Percentiles rank a stretch among this genome's conserved stretches.
Evolutionary conservation across 257 asterid species (phyloP).

Genomic region (Plantago elongata): DNA sequence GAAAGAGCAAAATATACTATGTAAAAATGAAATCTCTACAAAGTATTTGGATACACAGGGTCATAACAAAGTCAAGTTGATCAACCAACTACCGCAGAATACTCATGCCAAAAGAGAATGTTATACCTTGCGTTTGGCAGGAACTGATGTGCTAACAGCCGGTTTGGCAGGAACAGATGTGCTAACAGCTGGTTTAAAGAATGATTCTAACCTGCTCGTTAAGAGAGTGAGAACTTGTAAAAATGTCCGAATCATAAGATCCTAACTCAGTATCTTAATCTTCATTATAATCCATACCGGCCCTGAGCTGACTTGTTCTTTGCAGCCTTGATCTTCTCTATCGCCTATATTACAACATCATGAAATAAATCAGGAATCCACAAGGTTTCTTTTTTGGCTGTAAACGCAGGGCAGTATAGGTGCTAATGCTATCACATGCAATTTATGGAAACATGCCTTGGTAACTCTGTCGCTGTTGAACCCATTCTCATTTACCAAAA

Average conservation of each 20-base stretch:
- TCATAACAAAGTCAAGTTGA: too few species aligned
- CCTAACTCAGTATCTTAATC: neutral
- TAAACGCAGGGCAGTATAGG: too few species aligned
- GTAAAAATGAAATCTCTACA: too few species aligned
- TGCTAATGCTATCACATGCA: constrained; percentile 1
- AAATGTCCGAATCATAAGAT: constrained; percentile 4
- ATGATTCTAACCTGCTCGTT: constrained; percentile 78
- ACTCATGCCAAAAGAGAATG: too few species aligned
- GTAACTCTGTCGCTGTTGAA: constrained; percentile 86
- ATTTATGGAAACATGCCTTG: constrained; percentile 49
- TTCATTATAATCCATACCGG: constrained; percentile 47
- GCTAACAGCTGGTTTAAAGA: constrained; percentile 75
- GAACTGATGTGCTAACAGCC: constrained; percentile 10
- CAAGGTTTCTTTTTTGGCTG: too few species aligned
- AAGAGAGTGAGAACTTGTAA: constrained; percentile 11
- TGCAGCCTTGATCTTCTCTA: constrained; percentile 93
- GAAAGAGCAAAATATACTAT: too few species aligned
- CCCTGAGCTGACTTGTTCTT: constrained; percentile 93
- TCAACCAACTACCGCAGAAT: too few species aligned
- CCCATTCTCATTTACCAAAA: constrained; percentile 90
- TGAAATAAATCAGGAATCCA: constrained; percentile 18
- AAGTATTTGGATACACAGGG: too few species aligned
- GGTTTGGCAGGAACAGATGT: constrained; percentile 62
- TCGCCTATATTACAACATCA: constrained; percentile 49
- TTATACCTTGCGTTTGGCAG: too few species aligned